A percentile compares a stretch with the other conserved stretches of the same genome.
phyloP scores from a whole-genome alignment of 805 yeast species.

The Saturnispora quitensis region DNA sequence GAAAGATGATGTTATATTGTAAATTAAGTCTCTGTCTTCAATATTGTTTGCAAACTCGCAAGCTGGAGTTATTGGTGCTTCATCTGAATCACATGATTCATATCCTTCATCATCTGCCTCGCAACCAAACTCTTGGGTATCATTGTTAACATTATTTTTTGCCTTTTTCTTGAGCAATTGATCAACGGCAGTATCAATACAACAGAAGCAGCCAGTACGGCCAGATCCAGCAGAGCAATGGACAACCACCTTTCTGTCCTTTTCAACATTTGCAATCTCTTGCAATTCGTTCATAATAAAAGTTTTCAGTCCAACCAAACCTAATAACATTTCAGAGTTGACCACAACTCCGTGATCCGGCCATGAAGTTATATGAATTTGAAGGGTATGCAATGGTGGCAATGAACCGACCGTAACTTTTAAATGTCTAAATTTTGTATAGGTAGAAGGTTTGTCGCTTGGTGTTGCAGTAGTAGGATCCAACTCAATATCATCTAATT shows the following conservation, averaged over 20 bases:
- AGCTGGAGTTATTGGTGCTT: slow-evolving; percentile 4
- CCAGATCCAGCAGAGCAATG: slow-evolving; percentile 99
- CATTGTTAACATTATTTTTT: slow-evolving; percentile 5
- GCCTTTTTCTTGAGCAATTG: slow-evolving; percentile 16
- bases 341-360: slow-evolving; percentile 66
- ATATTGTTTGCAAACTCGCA: slow-evolving; percentile 1
- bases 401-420: slow-evolving; percentile 28
- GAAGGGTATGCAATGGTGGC: slow-evolving; percentile 44
- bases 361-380: slow-evolving; percentile 77
- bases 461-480: slow-evolving; percentile 14
- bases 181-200: slow-evolving; percentile 53
- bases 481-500: slow-evolving; percentile 21
- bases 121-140: neutral
- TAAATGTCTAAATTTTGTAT: slow-evolving; percentile 34
- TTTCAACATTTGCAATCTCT: slow-evolving; percentile 1
- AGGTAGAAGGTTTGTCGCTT: slow-evolving; percentile 5
- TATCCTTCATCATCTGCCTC: slow-evolving; percentile 9
- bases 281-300: slow-evolving; percentile 15
- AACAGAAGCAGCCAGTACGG: slow-evolving; percentile 82
- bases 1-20: slow-evolving; percentile 36
- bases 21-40: slow-evolving; percentile 33
- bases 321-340: slow-evolving; percentile 47
- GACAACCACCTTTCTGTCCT: slow-evolving; percentile 46
- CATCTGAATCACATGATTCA: neutral
- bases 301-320: slow-evolving; percentile 36